Conservation (phyloP, 306 rosid genomes). For the Herpetospermum pedunculosum region DNA sequence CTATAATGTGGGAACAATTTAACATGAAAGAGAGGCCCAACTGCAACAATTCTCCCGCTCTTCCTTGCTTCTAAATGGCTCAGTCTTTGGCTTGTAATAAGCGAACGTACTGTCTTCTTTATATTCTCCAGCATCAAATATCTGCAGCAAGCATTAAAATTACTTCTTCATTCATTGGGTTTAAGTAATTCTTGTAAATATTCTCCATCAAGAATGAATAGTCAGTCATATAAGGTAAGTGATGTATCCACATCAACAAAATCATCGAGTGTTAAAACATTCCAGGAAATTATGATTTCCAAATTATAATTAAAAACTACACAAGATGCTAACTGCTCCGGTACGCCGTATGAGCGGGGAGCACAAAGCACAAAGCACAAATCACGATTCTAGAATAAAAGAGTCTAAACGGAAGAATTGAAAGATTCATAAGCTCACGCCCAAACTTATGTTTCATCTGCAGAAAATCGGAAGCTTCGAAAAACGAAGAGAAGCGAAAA, state of each 20-base stretch:
- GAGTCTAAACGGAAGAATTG: not conserved
- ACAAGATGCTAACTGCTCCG: not conserved
- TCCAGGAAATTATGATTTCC: not conserved
- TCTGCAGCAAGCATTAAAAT: constrained; percentile 46
- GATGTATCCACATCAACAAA: not conserved
- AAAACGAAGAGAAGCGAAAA: not conserved
- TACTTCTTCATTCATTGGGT: too few species aligned
- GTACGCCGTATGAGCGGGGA: not conserved
- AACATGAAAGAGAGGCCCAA: constrained; percentile 36
- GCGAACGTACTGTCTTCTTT: constrained; percentile 32
- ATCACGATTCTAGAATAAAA: not conserved
- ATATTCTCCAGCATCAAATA: constrained; percentile 50
- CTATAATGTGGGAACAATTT: constrained; percentile 29
- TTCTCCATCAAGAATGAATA: not conserved
- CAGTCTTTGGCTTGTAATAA: constrained; percentile 25
- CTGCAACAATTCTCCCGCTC: constrained; percentile 35
- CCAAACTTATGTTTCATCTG: not conserved
- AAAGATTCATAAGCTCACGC: not conserved
- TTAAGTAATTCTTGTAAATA: not conserved
- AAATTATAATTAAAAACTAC: not conserved
- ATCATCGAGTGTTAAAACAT: not conserved
- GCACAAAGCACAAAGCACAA: not conserved
- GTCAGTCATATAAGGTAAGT: not conserved
- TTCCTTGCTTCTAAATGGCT: constrained; percentile 27
- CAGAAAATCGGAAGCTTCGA: not conserved